Percentiles rank a stretch among this genome's conserved stretches.
phyloP scores from a whole-genome alignment of 73 alveolate species.

The Paramecium pentaurelia region DNA sequence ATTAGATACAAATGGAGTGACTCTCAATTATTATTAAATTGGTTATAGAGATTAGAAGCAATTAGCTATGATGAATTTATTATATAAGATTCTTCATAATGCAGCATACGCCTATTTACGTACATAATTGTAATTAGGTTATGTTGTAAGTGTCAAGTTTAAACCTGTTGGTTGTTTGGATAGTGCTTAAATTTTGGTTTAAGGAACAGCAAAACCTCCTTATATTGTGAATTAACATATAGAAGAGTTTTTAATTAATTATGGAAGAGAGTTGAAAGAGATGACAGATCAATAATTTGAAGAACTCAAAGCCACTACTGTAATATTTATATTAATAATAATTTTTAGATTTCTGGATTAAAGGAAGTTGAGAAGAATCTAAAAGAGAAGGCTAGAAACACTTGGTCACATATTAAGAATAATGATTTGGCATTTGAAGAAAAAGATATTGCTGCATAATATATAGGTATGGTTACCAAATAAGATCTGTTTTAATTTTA shows the following conservation, averaged over 20 bases:
- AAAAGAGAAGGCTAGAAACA: not conserved
- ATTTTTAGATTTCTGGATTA: not conserved
- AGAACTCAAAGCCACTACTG: not conserved
- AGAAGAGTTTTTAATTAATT: not conserved
- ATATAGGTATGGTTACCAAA: not conserved
- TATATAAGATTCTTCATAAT: not conserved
- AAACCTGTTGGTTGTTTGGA: constrained; percentile 40
- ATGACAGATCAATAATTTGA: constrained; percentile 34
- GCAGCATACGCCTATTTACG: constrained; percentile 29
- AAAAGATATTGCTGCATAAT: constrained; percentile 17
- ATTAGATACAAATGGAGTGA: not conserved
- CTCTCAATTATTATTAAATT: constrained; percentile 12
- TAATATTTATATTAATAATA: not conserved
- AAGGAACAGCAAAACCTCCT: constrained; percentile 40
- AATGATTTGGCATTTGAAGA: constrained; percentile 36
- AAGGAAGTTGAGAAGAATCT: constrained; percentile 6
- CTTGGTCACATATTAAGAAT: constrained; percentile 25
- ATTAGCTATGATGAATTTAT: not conserved
- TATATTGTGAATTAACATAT: not conserved
- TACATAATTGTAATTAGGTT: constrained; percentile 16
- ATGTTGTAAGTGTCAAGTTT: constrained; percentile 35
- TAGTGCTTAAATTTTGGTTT: not conserved
- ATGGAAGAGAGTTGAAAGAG: not conserved
- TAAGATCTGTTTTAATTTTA: not conserved
- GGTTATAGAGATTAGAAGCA: constrained; percentile 1